phyloP scores from a whole-genome alignment of 2,329 filamentous ascomycete species.

The Epichloe festucae region DNA sequence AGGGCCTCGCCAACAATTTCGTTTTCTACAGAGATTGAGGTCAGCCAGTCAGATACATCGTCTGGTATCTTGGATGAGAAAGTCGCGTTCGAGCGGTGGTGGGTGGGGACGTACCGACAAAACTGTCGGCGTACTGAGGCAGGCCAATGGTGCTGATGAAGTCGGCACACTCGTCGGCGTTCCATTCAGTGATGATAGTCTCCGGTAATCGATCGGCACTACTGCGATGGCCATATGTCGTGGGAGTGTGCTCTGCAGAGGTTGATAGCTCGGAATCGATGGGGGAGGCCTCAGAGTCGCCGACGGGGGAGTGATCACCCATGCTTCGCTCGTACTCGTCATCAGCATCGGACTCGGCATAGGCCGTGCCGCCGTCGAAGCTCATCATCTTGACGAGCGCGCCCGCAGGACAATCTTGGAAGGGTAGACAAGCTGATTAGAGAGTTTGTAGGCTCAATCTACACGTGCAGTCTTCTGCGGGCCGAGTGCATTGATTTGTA shows the following conservation, averaged over 20 bases:
- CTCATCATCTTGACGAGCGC: conserved; percentile 31
- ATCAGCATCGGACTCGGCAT: conserved; percentile 69
- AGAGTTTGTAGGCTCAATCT: not conserved
- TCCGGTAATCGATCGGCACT: conserved; percentile 56
- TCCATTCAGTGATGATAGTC: conserved; percentile 69
- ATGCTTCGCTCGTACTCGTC: conserved; percentile 72
- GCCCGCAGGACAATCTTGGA: not conserved
- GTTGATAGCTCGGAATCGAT: conserved; percentile 61
- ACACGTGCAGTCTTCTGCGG: not conserved
- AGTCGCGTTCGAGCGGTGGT: not conserved
- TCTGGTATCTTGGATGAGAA: not conserved
- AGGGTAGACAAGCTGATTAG: not conserved
- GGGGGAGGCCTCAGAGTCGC: conserved; percentile 54
- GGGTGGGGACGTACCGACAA: conserved; percentile 55
- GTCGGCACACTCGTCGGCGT: conserved; percentile 77
- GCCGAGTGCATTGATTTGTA: not conserved
- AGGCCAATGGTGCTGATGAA: conserved; percentile 72
- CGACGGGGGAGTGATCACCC: conserved; percentile 49
- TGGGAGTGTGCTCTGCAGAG: conserved; percentile 62
- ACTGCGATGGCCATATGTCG: conserved; percentile 56
- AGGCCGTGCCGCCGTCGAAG: conserved; percentile 54
- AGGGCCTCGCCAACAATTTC: conserved; percentile 88
- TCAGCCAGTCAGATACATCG: conserved; percentile 5
- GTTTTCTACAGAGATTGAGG: conserved; percentile 50
- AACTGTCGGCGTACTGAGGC: conserved; percentile 68